These are phyloP conservation scores for Ceratocystis lukuohia DNA, from an alignment of 2,329 filamentous ascomycete genomes.

Conservation along the genomic window DNA sequence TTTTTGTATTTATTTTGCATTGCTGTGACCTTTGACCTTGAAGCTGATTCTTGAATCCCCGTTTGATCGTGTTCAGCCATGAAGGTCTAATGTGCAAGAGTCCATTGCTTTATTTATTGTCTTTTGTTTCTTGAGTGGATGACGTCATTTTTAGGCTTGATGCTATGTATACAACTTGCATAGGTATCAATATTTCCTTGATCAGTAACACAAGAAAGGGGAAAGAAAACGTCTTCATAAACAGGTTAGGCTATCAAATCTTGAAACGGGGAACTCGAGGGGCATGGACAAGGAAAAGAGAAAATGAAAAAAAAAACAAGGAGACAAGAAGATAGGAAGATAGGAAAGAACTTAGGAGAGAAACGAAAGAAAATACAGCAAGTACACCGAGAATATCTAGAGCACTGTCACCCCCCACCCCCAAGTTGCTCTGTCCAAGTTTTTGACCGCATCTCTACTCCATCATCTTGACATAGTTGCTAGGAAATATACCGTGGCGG, in stretches of 20 bases:
- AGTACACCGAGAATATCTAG: too few species aligned
- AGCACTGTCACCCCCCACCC: too few species aligned
- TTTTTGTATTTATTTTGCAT: background rate
- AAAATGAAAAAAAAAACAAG: conserved; percentile 9
- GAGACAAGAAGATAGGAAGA: background rate
- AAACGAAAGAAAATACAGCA: background rate
- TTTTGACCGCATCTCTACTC: conserved; percentile 27
- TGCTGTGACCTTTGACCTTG: too few species aligned
- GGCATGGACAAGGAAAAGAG: background rate
- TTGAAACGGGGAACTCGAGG: background rate
- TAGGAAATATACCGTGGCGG: conserved; percentile 84
- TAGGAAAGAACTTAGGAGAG: background rate
- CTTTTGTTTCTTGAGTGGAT: too few species aligned
- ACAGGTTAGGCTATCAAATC: too few species aligned
- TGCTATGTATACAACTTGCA: too few species aligned
- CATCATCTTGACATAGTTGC: conserved; percentile 59
- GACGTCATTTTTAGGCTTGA: too few species aligned
- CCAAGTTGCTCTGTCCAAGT: background rate
- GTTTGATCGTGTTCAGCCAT: too few species aligned
- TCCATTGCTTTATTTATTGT: too few species aligned
- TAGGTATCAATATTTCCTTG: too few species aligned
- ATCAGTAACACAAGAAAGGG: background rate
- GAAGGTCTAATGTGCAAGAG: too few species aligned
- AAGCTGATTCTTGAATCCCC: too few species aligned
- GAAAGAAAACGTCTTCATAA: background rate